Evolutionary conservation across 2,329 filamentous ascomycete genomes (phyloP).

Genomic region (Xylaria digitata): DNA sequence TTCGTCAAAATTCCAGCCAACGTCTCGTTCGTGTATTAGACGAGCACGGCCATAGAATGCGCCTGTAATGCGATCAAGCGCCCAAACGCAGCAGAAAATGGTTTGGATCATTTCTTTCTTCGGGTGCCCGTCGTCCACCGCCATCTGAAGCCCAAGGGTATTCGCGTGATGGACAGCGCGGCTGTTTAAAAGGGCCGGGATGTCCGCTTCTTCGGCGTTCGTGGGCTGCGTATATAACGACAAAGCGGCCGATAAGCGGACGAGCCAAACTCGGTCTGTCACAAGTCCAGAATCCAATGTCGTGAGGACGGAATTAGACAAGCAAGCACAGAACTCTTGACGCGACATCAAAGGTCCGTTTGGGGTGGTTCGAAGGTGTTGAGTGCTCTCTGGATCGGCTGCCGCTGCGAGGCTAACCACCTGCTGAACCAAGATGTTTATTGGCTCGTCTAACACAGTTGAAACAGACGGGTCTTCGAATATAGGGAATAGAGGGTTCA

Average conservation of each 20-base stretch:
- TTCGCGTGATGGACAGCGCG: conserved; percentile 68
- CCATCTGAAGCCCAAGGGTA: conserved; percentile 66
- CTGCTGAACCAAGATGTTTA: conserved; percentile 61
- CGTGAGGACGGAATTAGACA: conserved; percentile 62
- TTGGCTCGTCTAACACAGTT: conserved; percentile 46
- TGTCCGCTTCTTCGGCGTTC: conserved; percentile 64
- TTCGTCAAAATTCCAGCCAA: conserved; percentile 63
- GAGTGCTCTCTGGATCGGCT: conserved; percentile 59
- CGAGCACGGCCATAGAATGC: conserved; percentile 70
- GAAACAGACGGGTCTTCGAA: conserved; percentile 52
- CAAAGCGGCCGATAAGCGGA: conserved; percentile 64
- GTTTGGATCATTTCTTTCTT: conserved; percentile 57
- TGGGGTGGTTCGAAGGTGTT: conserved; percentile 58
- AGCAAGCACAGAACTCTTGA: conserved; percentile 60
- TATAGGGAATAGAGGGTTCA: conserved; percentile 67
- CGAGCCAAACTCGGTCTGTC: conserved; percentile 64
- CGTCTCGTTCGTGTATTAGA: conserved; percentile 70
- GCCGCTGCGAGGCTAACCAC: conserved; percentile 66
- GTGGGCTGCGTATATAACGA: conserved; percentile 70
- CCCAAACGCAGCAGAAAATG: conserved; percentile 70
- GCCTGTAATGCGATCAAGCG: conserved; percentile 68
- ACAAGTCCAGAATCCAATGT: conserved; percentile 66
- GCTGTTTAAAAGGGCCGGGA: conserved; percentile 64
- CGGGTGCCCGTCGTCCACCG: conserved; percentile 46
- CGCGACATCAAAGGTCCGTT: conserved; percentile 55